Evolutionary conservation across 2,329 filamentous ascomycete species (phyloP).

Genomic region (Arthrobotrys musiformis): DNA sequence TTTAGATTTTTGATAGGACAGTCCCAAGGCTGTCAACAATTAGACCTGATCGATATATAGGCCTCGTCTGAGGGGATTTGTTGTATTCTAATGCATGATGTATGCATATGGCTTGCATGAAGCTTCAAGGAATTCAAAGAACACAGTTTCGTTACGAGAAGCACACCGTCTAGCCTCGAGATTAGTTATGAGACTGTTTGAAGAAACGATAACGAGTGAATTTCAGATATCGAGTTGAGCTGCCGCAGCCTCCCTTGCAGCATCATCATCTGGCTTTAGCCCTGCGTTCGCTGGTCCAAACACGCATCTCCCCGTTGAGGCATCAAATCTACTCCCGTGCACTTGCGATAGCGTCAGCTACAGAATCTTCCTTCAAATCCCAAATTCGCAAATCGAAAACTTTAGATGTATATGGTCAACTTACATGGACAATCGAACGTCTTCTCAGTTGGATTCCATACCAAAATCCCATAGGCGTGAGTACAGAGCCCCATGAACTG

Average conservation of each 20-base stretch:
- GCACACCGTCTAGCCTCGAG: too few relatives aligned
- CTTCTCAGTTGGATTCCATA: constrained; percentile 5
- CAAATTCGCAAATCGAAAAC: neutral
- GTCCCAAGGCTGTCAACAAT: too few relatives aligned
- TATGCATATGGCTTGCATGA: too few relatives aligned
- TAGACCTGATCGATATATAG: too few relatives aligned
- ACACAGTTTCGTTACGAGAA: too few relatives aligned
- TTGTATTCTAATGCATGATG: too few relatives aligned
- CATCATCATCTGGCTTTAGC: neutral
- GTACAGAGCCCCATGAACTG: constrained; percentile 7
- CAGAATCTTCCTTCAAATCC: neutral
- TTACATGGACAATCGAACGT: constrained; percentile 13
- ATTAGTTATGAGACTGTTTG: neutral
- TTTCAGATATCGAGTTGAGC: neutral
- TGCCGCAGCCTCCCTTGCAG: neutral
- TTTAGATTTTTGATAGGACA: too few relatives aligned
- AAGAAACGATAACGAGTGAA: neutral
- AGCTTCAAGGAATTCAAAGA: too few relatives aligned
- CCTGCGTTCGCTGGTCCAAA: constrained; percentile 3
- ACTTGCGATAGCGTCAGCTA: neutral
- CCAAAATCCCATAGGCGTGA: constrained; percentile 10
- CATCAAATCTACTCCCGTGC: constrained; percentile 29
- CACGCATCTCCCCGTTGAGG: constrained; percentile 16
- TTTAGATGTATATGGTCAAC: neutral
- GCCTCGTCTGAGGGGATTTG: too few relatives aligned